Conservation (phyloP, 495 filamentous ascomycete species). For the Hamigera avellanea region DNA sequence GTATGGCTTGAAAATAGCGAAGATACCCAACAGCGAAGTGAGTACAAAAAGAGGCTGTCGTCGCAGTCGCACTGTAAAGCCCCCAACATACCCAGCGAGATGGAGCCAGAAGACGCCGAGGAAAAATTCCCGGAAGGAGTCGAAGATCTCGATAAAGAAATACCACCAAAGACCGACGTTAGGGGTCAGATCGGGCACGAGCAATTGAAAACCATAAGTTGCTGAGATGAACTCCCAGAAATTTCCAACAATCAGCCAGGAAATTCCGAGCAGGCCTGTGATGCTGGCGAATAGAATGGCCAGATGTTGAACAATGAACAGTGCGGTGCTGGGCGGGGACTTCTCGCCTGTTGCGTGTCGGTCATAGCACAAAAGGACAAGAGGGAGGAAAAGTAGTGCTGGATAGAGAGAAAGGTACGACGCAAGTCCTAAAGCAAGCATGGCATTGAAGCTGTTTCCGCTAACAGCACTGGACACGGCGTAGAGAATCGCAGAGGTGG, state of each 20-base stretch:
- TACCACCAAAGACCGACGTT: slow-evolving; percentile 99
- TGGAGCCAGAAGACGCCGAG: slow-evolving; percentile 97
- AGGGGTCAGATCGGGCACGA: slow-evolving; percentile 85
- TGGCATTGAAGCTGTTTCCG: slow-evolving; percentile 62
- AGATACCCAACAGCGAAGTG: slow-evolving; percentile 71
- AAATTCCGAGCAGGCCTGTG: slow-evolving; percentile 53
- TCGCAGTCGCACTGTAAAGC: slow-evolving; percentile 66
- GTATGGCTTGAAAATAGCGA: slow-evolving; percentile 92
- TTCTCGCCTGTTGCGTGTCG: slow-evolving; percentile 23
- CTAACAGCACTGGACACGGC: slow-evolving; percentile 73
- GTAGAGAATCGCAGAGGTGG: slow-evolving; percentile 75
- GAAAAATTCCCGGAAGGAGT: slow-evolving; percentile 95
- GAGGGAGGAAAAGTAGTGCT: slow-evolving; percentile 69
- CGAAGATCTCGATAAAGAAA: slow-evolving; percentile 99
- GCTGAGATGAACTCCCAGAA: slow-evolving; percentile 78
- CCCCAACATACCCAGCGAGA: slow-evolving; percentile 75
- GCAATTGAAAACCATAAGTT: slow-evolving; percentile 84
- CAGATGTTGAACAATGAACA: slow-evolving; percentile 42
- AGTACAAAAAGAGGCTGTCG: slow-evolving; percentile 78
- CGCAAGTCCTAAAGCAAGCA: slow-evolving; percentile 76
- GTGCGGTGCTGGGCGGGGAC: slow-evolving; percentile 9
- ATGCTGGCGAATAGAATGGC: slow-evolving; percentile 33
- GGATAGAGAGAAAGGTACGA: slow-evolving; percentile 91
- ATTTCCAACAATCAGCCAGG: slow-evolving; percentile 60
- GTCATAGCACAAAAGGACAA: slow-evolving; percentile 76